Evolutionary conservation across 805 yeast species (phyloP), one percentile per base, ranked within the genome.

Genomic region (Pichia deserticola): DNA sequence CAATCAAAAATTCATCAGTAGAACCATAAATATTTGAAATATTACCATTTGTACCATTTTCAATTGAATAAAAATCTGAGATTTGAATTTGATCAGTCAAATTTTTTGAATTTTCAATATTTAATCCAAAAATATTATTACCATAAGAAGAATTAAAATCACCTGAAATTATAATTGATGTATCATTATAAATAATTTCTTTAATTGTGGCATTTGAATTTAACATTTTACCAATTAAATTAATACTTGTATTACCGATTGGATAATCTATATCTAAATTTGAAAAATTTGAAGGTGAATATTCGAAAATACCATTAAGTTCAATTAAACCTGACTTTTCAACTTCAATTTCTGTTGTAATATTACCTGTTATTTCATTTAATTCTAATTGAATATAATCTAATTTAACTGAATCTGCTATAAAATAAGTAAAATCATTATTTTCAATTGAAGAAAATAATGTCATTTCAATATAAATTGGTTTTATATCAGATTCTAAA

Each of bases 241-340:
- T 72, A 40, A 83, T 53, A 2, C 78, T 60, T 0, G 86, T 73
- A 54, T 78, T 73, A 0, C 81, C 79, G 39, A 81, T 51, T 4
- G 65, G 64, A 33, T 54, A 35, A 3, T 54, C 59, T 29, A 63
- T 55, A 11, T 58, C 53, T 5, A 62, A 44, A 15, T 50, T 53
- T 15, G 56, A 34, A 62, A 86, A 88, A 62, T 89, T 89, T 3
- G 77, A 65, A 36, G 81, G 67, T 1, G 88, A 81, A 64, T 84
- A 93, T 67, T 92, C 97, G 60, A 92, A 88, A 25, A 92, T 58
- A 9, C 95, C 96, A 63, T 86, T 85, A 45, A 90, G 28, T 7
- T 47, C 48, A 28, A 54, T 15, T 10, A 33, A 20, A 27, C 20
- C 36, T 7, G 29, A 11, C 12, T 32, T 36, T 11, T 36, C 36